Evolutionary conservation across 345 rosid genomes (phyloP), one percentile per base, ranked within the genome.

Genomic region (Hirschfeldia incana): DNA sequence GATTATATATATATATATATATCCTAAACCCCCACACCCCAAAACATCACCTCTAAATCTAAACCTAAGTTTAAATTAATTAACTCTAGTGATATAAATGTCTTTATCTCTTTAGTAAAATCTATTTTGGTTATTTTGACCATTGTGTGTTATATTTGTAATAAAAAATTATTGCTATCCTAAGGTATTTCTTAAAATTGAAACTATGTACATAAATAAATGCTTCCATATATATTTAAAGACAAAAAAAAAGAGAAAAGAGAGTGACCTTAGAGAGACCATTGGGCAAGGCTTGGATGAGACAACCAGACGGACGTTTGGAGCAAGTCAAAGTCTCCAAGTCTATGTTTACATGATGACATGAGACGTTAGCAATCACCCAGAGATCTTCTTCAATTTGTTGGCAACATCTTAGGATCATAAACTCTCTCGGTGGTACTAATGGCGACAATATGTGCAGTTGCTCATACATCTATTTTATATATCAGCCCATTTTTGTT

Each of bases 221-320:
- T 59, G 10, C 15, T 11, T 57, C 5, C 11, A 57, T 8, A 57
- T 55, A 57, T 57, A 21, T 17, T 8, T 8, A 57, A 57, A 57
- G 29, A 66, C 5, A 33, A 5, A 28, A 39, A 33, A 53, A 3
- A 0, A 1, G 26, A 42, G 10, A 26, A 8, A 26, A 13, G 11
- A n/a, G 58, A 60, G 57, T 10, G 46, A 91, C 98, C 88, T 84
- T 85, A 69, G 87, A 90, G 76, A 11, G 74, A 29, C 87, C 91
- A 83, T 86, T 58, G 44, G 87, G 76, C 88, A 87, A 78, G 17
- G 85, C 91, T 70, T 89, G 87, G 62, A 94, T 90, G 84, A 94
- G 81, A 64, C 89, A 87, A 57, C 98, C 96, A 11, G 98, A 94
- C 67, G 98, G 98, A 73, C 88, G 91, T 85, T 80, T 92, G 90